Conservation (phyloP, 768 basidiomycete genomes). For the Peribolospora kevripleyi region DNA sequence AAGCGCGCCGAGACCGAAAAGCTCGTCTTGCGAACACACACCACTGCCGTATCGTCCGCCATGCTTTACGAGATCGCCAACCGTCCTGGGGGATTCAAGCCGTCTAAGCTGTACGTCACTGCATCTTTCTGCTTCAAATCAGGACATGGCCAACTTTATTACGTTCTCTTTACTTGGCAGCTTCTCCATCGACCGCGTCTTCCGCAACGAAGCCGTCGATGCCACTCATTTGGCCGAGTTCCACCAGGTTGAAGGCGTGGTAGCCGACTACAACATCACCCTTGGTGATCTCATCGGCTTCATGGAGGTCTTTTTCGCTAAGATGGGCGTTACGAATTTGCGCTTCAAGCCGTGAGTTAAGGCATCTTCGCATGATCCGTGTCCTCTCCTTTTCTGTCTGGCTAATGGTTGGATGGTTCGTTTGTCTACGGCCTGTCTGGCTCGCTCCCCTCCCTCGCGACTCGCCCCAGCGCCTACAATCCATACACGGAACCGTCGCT, state of each 20-base stretch:
- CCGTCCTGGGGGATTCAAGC: slow-evolving; percentile 25
- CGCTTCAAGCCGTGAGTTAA: slow-evolving; percentile 98
- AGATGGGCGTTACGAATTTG: slow-evolving; percentile 84
- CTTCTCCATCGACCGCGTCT: slow-evolving; percentile 94
- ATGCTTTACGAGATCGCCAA: slow-evolving; percentile 91
- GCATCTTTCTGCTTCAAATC: slow-evolving; percentile 38
- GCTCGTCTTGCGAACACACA: slow-evolving; percentile 84
- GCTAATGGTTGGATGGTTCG: neutral
- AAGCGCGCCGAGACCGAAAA: slow-evolving; percentile 72
- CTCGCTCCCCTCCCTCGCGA: neutral
- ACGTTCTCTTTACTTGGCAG: slow-evolving; percentile 27
- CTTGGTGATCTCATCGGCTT: slow-evolving; percentile 92
- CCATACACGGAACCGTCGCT: slow-evolving; percentile 46
- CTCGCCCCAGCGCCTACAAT: neutral
- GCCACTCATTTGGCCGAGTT: slow-evolving; percentile 97
- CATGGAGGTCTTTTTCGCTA: slow-evolving; percentile 93
- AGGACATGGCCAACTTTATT: slow-evolving; percentile 19
- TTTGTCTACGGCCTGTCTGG: neutral
- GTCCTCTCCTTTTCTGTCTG: neutral
- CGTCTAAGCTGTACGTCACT: slow-evolving; percentile 27
- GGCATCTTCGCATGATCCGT: slow-evolving; percentile 70
- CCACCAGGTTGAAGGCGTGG: slow-evolving; percentile 99
- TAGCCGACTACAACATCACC: slow-evolving; percentile 77
- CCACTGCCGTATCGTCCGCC: slow-evolving; percentile 74
- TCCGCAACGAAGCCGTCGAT: slow-evolving; percentile 96